These are phyloP conservation scores for Malus domestica DNA, from an alignment of 306 rosid genomes.

Conservation along the genomic window ASM211411v1 NC_041800.1:790501-791000, in stretches of 20 bases:
- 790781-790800: not conserved
- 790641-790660: constrained; percentile 68
- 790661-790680: constrained; percentile 64
- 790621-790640: constrained; percentile 69
- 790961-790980: not conserved
- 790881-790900: not conserved
- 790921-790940: not conserved
- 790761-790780: not conserved
- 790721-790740: constrained; percentile 42
- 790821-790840: not conserved
- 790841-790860: not conserved
- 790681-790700: constrained; percentile 69
- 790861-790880: not conserved
- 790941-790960: not conserved
- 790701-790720: constrained; percentile 55
- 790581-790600: constrained; percentile 70
- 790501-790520: constrained; percentile 4
- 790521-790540: constrained; percentile 70
- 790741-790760: constrained; percentile 25
- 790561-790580: constrained; percentile 69
- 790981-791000: not conserved
- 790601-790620: constrained; percentile 49
- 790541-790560: constrained; percentile 79
- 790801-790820: not conserved
- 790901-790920: not conserved